Evolutionary conservation across 2,329 filamentous ascomycete genomes (phyloP).

Genomic region (Bertia moriformis): DNA sequence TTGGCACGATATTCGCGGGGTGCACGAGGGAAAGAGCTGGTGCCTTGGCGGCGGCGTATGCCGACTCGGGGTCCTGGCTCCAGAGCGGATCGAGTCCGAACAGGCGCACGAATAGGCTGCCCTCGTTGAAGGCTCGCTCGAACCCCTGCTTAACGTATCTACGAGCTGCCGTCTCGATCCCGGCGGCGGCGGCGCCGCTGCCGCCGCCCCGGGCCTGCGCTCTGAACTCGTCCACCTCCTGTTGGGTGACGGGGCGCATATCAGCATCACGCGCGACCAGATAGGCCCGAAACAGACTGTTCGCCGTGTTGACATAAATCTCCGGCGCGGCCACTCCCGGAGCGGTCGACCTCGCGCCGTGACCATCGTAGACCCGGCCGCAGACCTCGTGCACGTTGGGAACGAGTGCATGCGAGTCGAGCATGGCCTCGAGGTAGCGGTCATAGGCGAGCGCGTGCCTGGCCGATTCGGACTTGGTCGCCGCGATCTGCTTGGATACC

Average conservation of each 20-base stretch:
- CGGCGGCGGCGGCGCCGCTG: too few relatives aligned
- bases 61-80: conserved; percentile 30
- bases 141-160: conserved; percentile 46
- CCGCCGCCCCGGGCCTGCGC: conserved; percentile 33
- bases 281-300: conserved; percentile 38
- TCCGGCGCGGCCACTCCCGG: conserved; percentile 23
- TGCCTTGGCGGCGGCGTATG: conserved; percentile 31
- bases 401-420: conserved; percentile 38
- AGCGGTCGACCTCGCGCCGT: conserved; percentile 25
- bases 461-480: conserved; percentile 42
- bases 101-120: conserved; percentile 34
- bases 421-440: conserved; percentile 41
- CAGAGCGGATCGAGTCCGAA: conserved; percentile 40
- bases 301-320: conserved; percentile 36
- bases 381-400: conserved; percentile 39
- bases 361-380: conserved; percentile 33
- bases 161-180: conserved; percentile 36
- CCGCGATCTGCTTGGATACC: conserved; percentile 35
- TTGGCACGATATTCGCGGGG: conserved; percentile 34
- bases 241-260: conserved; percentile 33
- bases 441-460: conserved; percentile 44
- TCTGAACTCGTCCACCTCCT: conserved; percentile 37
- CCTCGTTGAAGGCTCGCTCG: conserved; percentile 40
- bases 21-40: conserved; percentile 35
- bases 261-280: conserved; percentile 35